Evolutionary conservation across 75 land plant species (phyloP).

Genomic region (Isoetes taiwanensis): DNA sequence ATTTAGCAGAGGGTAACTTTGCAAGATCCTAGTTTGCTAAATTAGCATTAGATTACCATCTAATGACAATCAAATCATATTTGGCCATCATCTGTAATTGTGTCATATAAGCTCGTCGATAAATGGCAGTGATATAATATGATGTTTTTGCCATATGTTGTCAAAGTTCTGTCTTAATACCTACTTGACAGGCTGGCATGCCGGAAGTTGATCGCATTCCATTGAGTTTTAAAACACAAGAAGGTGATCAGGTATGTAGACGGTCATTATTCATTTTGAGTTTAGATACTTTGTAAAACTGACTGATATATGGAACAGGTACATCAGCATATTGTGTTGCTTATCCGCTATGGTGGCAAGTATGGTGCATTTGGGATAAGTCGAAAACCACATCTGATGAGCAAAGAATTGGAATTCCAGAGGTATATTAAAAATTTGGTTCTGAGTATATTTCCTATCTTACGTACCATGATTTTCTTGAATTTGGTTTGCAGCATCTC

Average conservation of each 20-base stretch:
- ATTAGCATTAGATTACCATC: background rate
- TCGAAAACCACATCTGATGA: conserved; percentile 22
- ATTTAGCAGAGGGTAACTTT: too few species aligned
- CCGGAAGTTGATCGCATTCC: conserved; percentile 29
- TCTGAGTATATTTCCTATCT: background rate
- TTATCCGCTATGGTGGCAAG: conserved; percentile 20
- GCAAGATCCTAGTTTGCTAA: too few species aligned
- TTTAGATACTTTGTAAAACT: background rate
- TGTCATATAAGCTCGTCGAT: too few species aligned
- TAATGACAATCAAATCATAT: background rate
- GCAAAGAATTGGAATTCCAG: conserved; percentile 23
- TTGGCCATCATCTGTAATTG: too few species aligned
- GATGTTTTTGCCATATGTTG: too few species aligned
- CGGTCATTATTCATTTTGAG: conserved; percentile 3
- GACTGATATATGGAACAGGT: conserved; percentile 13
- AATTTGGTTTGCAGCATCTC: conserved; percentile 17
- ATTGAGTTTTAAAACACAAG: conserved; percentile 24
- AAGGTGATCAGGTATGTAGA: conserved; percentile 18
- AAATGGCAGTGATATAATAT: too few species aligned
- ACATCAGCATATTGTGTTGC: conserved; percentile 28
- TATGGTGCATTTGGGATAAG: conserved; percentile 33
- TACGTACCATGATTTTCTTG: background rate
- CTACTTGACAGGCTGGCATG: conserved; percentile 24
- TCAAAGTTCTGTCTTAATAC: too few species aligned
- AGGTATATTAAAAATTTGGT: conserved; percentile 17